Evolutionary conservation across 2,329 filamentous ascomycete species (phyloP).

Genomic region (Microdochium paspali): DNA sequence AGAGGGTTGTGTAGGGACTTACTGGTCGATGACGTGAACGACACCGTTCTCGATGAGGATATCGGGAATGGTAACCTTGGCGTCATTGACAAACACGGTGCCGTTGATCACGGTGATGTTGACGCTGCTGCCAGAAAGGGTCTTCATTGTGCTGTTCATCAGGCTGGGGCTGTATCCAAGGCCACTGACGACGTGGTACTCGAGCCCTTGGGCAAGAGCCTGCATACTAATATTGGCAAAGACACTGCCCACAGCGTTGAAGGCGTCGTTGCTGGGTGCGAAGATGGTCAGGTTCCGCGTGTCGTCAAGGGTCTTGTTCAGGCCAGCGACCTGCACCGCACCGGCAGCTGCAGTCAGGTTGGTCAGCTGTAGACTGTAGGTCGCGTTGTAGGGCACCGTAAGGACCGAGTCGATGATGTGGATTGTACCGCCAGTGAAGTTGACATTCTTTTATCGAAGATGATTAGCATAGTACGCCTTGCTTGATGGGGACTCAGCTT

Average conservation of each 20-base stretch:
- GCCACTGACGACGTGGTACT: constrained; percentile 54
- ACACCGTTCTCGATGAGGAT: constrained; percentile 46
- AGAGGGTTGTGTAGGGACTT: constrained; percentile 11
- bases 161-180: constrained; percentile 40
- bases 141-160: constrained; percentile 13
- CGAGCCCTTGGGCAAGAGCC: constrained; percentile 41
- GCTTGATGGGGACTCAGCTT: constrained; percentile 12
- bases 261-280: constrained; percentile 50
- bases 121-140: constrained; percentile 33
- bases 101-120: constrained; percentile 31
- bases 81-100: constrained; percentile 36
- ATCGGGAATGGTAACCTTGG: constrained; percentile 36
- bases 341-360: constrained; percentile 36
- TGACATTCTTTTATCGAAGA: constrained; percentile 28
- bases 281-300: constrained; percentile 51
- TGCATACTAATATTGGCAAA: constrained; percentile 34
- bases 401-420: constrained; percentile 42
- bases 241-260: constrained; percentile 45
- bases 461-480: background rate
- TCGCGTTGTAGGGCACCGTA: constrained; percentile 31
- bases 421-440: constrained; percentile 44
- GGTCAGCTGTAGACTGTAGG: constrained; percentile 26
- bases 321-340: constrained; percentile 31
- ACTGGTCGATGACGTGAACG: constrained; percentile 48
- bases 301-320: constrained; percentile 29